Evolutionary conservation across 176 grass and related monocot species (phyloP).

Genomic region (Panicum miliaceum): DNA sequence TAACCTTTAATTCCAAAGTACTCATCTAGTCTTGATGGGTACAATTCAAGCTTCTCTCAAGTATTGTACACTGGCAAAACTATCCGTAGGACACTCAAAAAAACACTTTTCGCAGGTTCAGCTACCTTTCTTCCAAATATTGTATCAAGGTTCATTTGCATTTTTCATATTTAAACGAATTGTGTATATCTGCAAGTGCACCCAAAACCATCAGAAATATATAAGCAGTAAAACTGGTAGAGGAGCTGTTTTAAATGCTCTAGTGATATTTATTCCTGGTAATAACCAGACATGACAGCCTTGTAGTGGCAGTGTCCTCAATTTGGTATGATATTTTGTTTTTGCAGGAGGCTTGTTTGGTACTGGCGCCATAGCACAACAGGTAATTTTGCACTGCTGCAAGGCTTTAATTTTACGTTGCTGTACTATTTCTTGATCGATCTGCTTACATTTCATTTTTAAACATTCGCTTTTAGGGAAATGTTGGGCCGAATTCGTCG

Average conservation of each 20-base stretch:
- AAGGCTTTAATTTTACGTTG: conserved; percentile 7
- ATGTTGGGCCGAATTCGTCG: conserved; percentile 62
- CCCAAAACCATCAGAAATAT: conserved; percentile 1
- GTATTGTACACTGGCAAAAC: conserved; percentile 2
- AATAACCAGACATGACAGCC: conserved; percentile 14
- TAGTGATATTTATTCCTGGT: neutral
- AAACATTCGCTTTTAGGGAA: conserved; percentile 62
- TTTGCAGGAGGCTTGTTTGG: conserved; percentile 70
- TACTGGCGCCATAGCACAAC: conserved; percentile 52
- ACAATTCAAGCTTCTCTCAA: neutral
- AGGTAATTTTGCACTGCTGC: conserved; percentile 58
- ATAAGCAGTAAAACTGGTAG: neutral
- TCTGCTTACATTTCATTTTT: conserved; percentile 43
- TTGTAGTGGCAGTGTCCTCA: conserved; percentile 23
- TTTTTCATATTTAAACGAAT: neutral
- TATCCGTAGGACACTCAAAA: neutral
- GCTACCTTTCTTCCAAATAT: conserved; percentile 1
- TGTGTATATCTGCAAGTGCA: neutral
- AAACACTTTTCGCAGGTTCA: neutral
- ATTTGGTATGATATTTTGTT: conserved; percentile 22
- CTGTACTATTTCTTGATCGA: conserved; percentile 40
- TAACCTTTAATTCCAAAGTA: neutral
- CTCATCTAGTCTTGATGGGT: neutral
- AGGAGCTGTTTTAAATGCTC: conserved; percentile 11
- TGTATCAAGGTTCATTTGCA: neutral